These are phyloP conservation scores for Trametes punicea DNA, from an alignment of 768 basidiomycete species.

Conservation along the genomic window DNA sequence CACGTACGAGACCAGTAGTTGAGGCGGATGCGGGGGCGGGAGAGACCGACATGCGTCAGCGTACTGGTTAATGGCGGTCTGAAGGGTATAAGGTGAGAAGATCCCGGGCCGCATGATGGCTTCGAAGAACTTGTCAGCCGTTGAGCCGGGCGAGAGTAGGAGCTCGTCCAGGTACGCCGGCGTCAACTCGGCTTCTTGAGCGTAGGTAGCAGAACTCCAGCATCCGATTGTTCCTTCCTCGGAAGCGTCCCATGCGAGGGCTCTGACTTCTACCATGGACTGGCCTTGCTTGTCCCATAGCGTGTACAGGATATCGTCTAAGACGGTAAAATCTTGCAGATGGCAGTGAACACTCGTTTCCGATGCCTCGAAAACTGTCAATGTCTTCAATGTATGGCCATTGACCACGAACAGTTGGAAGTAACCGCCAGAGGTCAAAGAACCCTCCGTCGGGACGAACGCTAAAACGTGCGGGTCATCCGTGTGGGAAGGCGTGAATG, in stretches of 20 bases:
- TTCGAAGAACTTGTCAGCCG: constrained; percentile 76
- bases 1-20: constrained; percentile 59
- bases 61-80: constrained; percentile 81
- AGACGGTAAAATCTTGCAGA: constrained; percentile 72
- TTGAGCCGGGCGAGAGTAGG: constrained; percentile 63
- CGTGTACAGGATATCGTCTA: constrained; percentile 51
- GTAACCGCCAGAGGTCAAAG: constrained; percentile 68
- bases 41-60: constrained; percentile 65
- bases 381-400: constrained; percentile 56
- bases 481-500: constrained; percentile 52
- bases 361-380: constrained; percentile 60
- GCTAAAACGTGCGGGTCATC: constrained; percentile 54
- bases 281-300: constrained; percentile 83
- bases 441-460: constrained; percentile 68
- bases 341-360: constrained; percentile 60
- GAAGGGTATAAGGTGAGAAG: constrained; percentile 81
- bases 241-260: constrained; percentile 20
- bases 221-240: constrained; percentile 26
- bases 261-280: constrained; percentile 52
- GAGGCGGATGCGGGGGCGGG: constrained; percentile 52
- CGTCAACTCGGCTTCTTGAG: constrained; percentile 72
- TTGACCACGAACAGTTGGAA: constrained; percentile 64
- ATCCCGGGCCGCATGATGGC: constrained; percentile 84
- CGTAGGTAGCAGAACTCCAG: constrained; percentile 60
- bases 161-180: constrained; percentile 88